Evolutionary conservation across 1,284 basidiomycete genomes (phyloP).

Genomic region (Ustilago vetiveriae): DNA sequence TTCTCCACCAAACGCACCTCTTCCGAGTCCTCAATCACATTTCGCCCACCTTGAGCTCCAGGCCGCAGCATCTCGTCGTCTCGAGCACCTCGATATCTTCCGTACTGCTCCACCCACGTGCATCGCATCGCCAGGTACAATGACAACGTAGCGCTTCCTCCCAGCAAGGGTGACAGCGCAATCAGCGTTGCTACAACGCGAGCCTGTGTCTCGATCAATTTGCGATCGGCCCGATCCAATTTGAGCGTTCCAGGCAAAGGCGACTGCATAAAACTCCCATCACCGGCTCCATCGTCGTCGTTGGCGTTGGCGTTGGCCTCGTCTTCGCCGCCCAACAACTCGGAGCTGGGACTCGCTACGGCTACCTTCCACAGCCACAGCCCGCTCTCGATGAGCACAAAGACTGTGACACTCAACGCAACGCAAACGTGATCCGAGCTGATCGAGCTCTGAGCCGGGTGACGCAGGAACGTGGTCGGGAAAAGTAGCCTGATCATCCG

Average conservation of each 20-base stretch:
- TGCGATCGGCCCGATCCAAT: constrained; percentile 17
- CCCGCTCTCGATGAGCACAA: constrained; percentile 41
- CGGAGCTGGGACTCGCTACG: constrained; percentile 21
- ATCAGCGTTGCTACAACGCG: constrained; percentile 15
- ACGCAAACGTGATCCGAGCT: constrained; percentile 46
- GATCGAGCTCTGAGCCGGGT: constrained; percentile 48
- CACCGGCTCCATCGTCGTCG: too few species aligned
- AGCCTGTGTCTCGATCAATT: constrained; percentile 37
- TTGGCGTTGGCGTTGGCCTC: too few species aligned
- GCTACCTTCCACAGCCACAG: constrained; percentile 41
- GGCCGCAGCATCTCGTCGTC: constrained; percentile 7
- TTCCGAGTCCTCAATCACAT: constrained; percentile 70
- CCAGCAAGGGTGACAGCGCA: constrained; percentile 26
- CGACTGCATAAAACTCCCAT: not conserved
- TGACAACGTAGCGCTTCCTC: constrained; percentile 31
- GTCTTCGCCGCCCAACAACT: too few species aligned
- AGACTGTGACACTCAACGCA: constrained; percentile 20
- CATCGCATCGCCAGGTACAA: constrained; percentile 36
- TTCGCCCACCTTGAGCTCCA: constrained; percentile 15
- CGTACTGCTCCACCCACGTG: constrained; percentile 26
- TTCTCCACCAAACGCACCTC: constrained; percentile 64
- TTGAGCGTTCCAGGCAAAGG: constrained; percentile 1
- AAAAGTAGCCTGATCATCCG: constrained; percentile 15
- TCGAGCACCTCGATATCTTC: constrained; percentile 1
- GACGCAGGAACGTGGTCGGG: constrained; percentile 37